Evolutionary conservation across 768 basidiomycete genomes (phyloP).

Genomic region (Naganishia kalamii): DNA sequence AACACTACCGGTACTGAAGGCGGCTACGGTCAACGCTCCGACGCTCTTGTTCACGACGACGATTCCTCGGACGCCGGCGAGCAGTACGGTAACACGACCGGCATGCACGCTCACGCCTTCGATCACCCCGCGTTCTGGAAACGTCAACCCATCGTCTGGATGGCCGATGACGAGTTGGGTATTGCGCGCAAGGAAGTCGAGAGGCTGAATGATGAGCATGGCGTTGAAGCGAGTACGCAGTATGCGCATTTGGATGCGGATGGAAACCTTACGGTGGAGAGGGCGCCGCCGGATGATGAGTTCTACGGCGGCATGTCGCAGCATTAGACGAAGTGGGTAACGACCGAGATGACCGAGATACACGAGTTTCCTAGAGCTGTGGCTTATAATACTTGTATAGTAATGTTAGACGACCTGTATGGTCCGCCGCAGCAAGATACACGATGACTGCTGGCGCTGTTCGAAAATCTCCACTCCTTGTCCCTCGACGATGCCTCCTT

Average conservation of each 20-base stretch:
- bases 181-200: conserved; percentile 42
- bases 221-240: conserved; percentile 41
- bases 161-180: conserved; percentile 44
- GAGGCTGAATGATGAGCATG: conserved; percentile 32
- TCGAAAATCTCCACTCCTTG: no score
- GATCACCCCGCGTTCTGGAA: conserved; percentile 48
- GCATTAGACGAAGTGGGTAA: not conserved
- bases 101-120: conserved; percentile 44
- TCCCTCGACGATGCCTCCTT: no score
- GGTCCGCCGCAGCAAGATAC: no score
- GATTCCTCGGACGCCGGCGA: conserved; percentile 28
- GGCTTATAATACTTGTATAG: no score
- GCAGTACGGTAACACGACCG: conserved; percentile 40
- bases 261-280: conserved; percentile 34
- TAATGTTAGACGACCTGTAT: no score
- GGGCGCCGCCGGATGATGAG: conserved; percentile 44
- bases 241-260: conserved; percentile 42
- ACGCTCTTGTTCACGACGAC: conserved; percentile 24
- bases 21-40: conserved; percentile 3
- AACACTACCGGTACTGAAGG: conserved; percentile 12
- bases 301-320: conserved; percentile 34
- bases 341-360: not conserved
- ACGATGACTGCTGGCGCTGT: no score
- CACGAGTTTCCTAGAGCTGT: not conserved
- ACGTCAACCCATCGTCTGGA: conserved; percentile 46